Evolutionary conservation across 352 stramenopile species (phyloP).

Genomic region (Labyrinthula sp.): DNA sequence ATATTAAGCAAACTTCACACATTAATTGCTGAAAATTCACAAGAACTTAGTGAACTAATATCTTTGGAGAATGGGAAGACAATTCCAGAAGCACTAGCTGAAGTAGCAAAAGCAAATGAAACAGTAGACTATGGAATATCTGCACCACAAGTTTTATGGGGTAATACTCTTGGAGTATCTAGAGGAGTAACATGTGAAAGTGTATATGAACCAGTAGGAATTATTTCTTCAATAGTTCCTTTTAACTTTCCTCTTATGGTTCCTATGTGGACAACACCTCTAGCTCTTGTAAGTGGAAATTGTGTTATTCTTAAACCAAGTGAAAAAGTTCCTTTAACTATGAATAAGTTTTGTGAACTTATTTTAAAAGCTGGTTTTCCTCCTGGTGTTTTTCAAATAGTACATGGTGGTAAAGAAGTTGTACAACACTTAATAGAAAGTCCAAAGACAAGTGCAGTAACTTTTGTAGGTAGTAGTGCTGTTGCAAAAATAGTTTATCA

Average conservation of each 20-base stretch:
- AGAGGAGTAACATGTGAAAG: constrained; percentile 73
- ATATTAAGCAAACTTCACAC: constrained; percentile 86
- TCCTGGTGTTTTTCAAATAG: constrained; percentile 75
- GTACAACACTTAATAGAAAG: constrained; percentile 77
- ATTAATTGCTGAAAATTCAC: constrained; percentile 60
- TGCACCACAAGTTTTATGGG: constrained; percentile 65
- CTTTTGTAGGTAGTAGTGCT: constrained; percentile 77
- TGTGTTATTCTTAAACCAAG: constrained; percentile 87
- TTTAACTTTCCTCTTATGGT: constrained; percentile 96
- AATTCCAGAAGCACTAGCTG: constrained; percentile 78
- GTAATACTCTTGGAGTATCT: constrained; percentile 56
- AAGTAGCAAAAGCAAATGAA: constrained; percentile 88
- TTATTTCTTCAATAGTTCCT: constrained; percentile 70
- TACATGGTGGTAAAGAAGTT: constrained; percentile 66
- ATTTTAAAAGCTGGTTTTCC: constrained; percentile 72
- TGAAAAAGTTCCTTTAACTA: constrained; percentile 83
- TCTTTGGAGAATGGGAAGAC: constrained; percentile 92
- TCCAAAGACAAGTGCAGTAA: constrained; percentile 54
- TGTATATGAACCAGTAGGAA: constrained; percentile 64
- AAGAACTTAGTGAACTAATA: constrained; percentile 70
- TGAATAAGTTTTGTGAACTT: constrained; percentile 59
- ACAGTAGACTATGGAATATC: constrained; percentile 87
- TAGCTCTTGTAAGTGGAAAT: constrained; percentile 82
- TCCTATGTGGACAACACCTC: constrained; percentile 88
- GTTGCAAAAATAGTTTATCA: constrained; percentile 73